Evolutionary conservation across 192 early-diverging fungal genomes (phyloP), one percentile per base, ranked within the genome.

Genomic region (Backusella australiensis): DNA sequence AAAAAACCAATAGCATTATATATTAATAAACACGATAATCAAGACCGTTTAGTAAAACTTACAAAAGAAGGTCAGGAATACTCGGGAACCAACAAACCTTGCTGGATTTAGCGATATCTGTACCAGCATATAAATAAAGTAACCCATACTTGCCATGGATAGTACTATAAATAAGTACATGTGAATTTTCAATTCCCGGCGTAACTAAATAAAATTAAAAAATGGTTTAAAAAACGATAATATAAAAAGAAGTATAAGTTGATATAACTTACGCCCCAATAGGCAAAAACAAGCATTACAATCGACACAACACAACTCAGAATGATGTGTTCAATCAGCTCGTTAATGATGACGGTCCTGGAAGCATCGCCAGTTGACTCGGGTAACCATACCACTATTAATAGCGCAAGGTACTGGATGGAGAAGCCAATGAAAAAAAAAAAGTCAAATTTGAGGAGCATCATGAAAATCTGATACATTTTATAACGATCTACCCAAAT

Each of bases 371-470:
- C 21, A 14, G 73, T 52, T 19, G 77, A 5, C 29, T 52, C 65
- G 32, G 74, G 39, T 56, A 69, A 42, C 53, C 76, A 73, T 5
- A 34, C 85, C 35, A 93, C 81, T 1, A 93, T 87, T 65, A 93
- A 77, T 34, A 92, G 84, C 32, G 86, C 91, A 35, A 93, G 83
- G 59, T 87, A 88, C 79, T 94, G 93, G 53, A 93, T 86, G 17
- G 91, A 93, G 69, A 92, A 92, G 11, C 91, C 89, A 41, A 94
- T 84, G 49, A 94, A 91, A 46, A 94, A 94, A 75, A 94, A 93
- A 44, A 94, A 85, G 74, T 94, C 91, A 29, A 95, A 91, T 79
- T 95, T 95, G 52, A 95, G 82, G 29, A 95, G 80, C 78, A 92
- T 95, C 67, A 93, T 89, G 74, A 95, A 88, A 46, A 95, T 91